phyloP scores from a whole-genome alignment of 345 rosid genomes.

The Brassica nigra region DNA sequence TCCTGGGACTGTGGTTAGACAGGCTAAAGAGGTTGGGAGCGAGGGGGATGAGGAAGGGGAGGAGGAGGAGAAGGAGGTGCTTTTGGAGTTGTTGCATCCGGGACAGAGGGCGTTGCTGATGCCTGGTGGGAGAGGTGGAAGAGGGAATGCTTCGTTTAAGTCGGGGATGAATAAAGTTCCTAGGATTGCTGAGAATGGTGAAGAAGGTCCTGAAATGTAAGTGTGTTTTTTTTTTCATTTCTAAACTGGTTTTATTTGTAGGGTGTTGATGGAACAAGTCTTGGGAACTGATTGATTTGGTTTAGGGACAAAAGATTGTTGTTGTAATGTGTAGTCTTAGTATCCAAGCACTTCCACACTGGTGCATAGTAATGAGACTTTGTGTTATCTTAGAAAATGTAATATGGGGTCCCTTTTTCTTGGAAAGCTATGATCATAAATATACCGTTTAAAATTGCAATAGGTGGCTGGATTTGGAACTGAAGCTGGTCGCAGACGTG shows the following conservation, averaged over 20 bases:
- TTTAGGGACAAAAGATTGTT: background rate
- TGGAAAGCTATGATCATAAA: background rate
- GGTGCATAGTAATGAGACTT: conserved; percentile 4
- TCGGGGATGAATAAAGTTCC: conserved; percentile 81
- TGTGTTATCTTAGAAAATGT: background rate
- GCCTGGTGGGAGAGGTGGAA: conserved; percentile 94
- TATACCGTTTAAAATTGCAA: conserved; percentile 4
- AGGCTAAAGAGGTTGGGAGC: conserved; percentile 71
- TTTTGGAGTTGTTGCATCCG: conserved; percentile 77
- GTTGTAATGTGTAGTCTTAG: background rate
- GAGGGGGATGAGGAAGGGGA: conserved; percentile 74
- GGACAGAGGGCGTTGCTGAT: conserved; percentile 79
- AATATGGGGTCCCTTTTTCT: background rate
- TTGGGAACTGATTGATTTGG: background rate
- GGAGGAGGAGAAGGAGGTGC: conserved; percentile 65
- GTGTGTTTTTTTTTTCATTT: conserved; percentile 37
- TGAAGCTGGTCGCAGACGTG: conserved; percentile 86
- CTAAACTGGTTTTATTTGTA: conserved; percentile 1
- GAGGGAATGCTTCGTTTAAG: conserved; percentile 94
- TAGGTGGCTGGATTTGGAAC: conserved; percentile 98
- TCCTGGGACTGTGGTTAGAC: conserved; percentile 78
- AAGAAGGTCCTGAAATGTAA: conserved; percentile 95
- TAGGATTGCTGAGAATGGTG: conserved; percentile 92
- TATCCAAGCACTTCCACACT: background rate
- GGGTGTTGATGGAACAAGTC: conserved; percentile 3